These are phyloP conservation scores for Ricinus communis DNA, from an alignment of 345 rosid species.

Conservation along the genomic window DNA sequence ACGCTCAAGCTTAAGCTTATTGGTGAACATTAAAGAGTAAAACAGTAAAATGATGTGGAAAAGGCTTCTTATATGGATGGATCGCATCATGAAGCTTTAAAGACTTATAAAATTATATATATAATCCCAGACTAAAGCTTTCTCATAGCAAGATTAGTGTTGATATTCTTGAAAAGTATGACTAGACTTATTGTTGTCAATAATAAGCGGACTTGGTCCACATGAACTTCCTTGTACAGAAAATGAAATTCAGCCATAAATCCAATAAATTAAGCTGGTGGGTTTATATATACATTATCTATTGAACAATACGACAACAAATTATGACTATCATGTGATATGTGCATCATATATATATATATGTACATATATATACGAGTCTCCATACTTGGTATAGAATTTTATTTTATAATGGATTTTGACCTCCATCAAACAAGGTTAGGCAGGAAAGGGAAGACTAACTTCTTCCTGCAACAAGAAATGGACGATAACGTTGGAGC, in stretches of 20 bases:
- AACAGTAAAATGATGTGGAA: neutral
- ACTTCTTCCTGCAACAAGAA: neutral
- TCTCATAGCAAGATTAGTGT: neutral
- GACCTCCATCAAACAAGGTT: neutral
- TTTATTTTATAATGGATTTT: neutral
- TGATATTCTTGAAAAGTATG: neutral
- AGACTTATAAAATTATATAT: neutral
- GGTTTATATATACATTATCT: neutral
- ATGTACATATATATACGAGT: too few relatives aligned
- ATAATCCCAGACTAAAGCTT: too few relatives aligned
- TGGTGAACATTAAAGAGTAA: conserved; percentile 21
- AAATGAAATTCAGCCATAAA: neutral
- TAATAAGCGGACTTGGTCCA: neutral
- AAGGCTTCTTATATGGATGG: neutral
- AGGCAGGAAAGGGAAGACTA: neutral
- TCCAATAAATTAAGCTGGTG: too few relatives aligned
- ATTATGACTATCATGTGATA: too few relatives aligned
- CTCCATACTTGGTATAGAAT: too few relatives aligned
- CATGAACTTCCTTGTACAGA: neutral
- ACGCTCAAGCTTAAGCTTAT: neutral
- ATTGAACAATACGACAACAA: neutral
- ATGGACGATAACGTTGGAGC: neutral
- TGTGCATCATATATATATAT: too few relatives aligned
- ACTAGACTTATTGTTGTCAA: neutral
- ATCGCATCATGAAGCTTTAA: conserved; percentile 6